A percentile compares a stretch with the other conserved stretches of the same genome.
phyloP scores from a whole-genome alignment of 371 early-diverging fungal species.

The Nematocida ausubeli region DNA sequence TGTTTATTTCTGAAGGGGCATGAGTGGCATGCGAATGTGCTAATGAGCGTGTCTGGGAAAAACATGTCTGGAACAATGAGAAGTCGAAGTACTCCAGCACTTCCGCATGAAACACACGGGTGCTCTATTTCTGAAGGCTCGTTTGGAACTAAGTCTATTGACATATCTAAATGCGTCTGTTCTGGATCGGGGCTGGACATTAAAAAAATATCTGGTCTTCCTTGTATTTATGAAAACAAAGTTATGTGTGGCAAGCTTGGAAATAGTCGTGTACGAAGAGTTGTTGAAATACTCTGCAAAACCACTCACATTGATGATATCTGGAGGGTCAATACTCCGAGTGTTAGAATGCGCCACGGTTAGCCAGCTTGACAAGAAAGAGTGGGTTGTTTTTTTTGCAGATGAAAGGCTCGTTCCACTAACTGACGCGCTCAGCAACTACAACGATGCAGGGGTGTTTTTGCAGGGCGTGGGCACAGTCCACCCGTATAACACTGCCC shows the following conservation, averaged over 20 bases:
- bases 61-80: conserved; percentile 46
- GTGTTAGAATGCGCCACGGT: conserved; percentile 52
- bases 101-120: conserved; percentile 34
- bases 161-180: neutral
- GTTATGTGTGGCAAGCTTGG: conserved; percentile 31
- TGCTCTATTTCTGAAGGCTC: conserved; percentile 30
- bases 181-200: conserved; percentile 13
- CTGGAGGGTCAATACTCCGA: conserved; percentile 65
- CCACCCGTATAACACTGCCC: conserved; percentile 45
- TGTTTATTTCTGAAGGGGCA: conserved; percentile 52
- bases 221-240: conserved; percentile 54
- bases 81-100: conserved; percentile 9
- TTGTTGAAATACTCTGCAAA: conserved; percentile 49
- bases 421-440: conserved; percentile 54
- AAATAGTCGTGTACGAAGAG: conserved; percentile 29
- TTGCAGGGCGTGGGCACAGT: conserved; percentile 40
- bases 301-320: conserved; percentile 62
- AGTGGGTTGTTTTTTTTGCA: conserved; percentile 66
- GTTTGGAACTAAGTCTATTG: conserved; percentile 31
- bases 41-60: conserved; percentile 38
- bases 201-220: conserved; percentile 17
- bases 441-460: conserved; percentile 40
- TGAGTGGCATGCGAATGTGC: conserved; percentile 11
- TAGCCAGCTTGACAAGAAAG: conserved; percentile 49
- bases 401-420: conserved; percentile 64